Base-by-base conservation (phyloP, 2,329 filamentous ascomycete species). In the Raffaelea albimanens region DNA sequence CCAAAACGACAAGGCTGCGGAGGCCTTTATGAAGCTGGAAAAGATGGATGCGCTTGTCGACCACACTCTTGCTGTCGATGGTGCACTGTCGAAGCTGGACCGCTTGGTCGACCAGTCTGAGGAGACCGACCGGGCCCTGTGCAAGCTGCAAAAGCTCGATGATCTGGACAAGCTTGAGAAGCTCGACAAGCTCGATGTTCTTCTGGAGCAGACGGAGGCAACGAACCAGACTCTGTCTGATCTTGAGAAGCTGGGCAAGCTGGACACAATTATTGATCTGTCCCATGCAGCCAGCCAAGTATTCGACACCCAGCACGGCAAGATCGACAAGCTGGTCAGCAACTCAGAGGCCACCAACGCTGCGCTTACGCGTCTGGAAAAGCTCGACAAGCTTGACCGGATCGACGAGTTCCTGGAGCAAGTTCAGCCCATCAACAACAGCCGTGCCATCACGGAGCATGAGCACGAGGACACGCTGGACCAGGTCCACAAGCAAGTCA, bases 401-500 rank as follows among this genome's bases (percentile, higher is more conserved):
- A 75, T 80, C 5, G 75, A 71, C 48, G 69, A 67, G 53, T 65
- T 85, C 4, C 70, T 88, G 38, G 77, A 76, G 18, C 13, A 38
- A 16, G 18, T 16, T 16, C 7, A 29, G 7, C 25, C 25, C 25
- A 34, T 34, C 16, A 19, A 16, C 34, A 19, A 38, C 34, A 38
- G 18, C 13, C 34, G 13, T 5, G 34, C 13, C 7, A 8, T 38
- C 34, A 19, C 8, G 14, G 34, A 38, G 7, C 13, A 16, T 16
- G 5, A 5, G 5, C 14, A 16, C 34, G 34, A 38, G 18, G 83
- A 85, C 52, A 86, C 87, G 21, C 76, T 98, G 5, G 88, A 96
- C 55, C 79, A 89, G 62, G 93, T 97, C 44, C 88, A 96, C 58
- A 76, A 85, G 54, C 86, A 95, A 56, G 88, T 98, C 48, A 80